phyloP scores from a whole-genome alignment of 176 grass and related monocot species.

The Oryza punctata region DNA sequence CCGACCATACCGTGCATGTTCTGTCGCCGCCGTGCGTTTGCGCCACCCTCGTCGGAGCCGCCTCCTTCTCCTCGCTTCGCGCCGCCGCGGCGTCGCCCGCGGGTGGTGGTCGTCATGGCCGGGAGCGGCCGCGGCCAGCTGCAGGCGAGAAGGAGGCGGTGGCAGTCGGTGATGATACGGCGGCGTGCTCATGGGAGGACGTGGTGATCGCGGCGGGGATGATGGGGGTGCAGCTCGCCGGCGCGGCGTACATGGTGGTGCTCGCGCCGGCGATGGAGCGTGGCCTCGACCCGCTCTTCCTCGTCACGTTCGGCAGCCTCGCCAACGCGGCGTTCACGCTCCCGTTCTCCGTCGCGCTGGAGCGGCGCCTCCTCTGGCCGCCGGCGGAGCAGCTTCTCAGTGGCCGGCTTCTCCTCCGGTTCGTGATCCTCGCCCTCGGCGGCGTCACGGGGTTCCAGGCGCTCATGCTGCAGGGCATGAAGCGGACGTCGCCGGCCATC shows the following conservation, averaged over 20 bases:
- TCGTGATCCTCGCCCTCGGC: conserved; percentile 48
- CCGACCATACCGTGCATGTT: neutral
- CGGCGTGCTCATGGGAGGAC: conserved; percentile 36
- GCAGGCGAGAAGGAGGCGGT: neutral
- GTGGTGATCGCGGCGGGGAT: conserved; percentile 43
- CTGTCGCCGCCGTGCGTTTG: neutral
- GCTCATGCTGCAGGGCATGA: conserved; percentile 53
- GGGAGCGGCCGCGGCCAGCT: neutral
- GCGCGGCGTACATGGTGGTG: conserved; percentile 51
- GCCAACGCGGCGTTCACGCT: conserved; percentile 39
- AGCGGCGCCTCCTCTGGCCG: conserved; percentile 44
- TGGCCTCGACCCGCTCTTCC: conserved; percentile 47
- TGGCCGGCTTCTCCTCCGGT: conserved; percentile 25
- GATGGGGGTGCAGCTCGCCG: conserved; percentile 39
- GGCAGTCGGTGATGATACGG: neutral
- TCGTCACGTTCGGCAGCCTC: conserved; percentile 52
- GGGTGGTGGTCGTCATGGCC: too few relatives aligned
- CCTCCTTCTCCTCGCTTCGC: neutral
- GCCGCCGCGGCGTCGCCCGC: too few relatives aligned
- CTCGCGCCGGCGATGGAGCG: conserved; percentile 38
- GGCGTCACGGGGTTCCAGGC: conserved; percentile 45
- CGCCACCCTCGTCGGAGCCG: neutral
- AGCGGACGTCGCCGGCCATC: conserved; percentile 57
- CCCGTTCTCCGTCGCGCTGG: conserved; percentile 41
- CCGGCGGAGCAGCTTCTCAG: conserved; percentile 7